These are phyloP conservation scores for Mycena sanguinolenta DNA, from an alignment of 768 basidiomycete genomes.

Conservation along the genomic window DNA sequence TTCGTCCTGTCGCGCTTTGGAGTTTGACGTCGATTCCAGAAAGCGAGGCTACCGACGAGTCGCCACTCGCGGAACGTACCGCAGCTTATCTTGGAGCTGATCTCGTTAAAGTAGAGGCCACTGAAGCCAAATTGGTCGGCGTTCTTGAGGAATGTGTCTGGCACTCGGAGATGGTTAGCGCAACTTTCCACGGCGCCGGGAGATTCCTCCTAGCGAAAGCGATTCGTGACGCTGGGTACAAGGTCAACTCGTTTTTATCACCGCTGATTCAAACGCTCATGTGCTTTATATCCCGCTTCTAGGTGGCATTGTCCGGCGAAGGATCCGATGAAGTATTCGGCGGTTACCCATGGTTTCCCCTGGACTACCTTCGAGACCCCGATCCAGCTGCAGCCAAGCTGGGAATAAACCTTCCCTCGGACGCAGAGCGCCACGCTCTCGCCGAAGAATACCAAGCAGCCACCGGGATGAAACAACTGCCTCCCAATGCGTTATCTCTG, in stretches of 20 bases:
- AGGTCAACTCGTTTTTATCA: constrained; percentile 9
- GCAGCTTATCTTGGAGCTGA: constrained; percentile 30
- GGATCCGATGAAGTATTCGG: too few relatives aligned
- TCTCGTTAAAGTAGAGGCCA: constrained; percentile 21
- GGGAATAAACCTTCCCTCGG: constrained; percentile 21
- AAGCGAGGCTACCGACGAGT: too few relatives aligned
- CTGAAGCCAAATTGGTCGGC: constrained; percentile 22
- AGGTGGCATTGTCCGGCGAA: constrained; percentile 10
- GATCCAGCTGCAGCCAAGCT: too few relatives aligned
- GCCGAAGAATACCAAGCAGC: not conserved
- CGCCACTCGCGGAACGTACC: too few relatives aligned
- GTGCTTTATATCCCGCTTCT: too few relatives aligned
- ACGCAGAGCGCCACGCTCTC: constrained; percentile 11
- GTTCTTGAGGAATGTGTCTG: constrained; percentile 32
- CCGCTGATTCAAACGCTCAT: not conserved
- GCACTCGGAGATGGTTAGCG: constrained; percentile 29
- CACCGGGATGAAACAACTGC: not conserved
- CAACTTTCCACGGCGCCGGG: constrained; percentile 34
- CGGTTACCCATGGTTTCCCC: too few relatives aligned
- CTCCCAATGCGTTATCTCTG: not conserved
- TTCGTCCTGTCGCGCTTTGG: too few relatives aligned
- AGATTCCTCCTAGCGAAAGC: constrained; percentile 32
- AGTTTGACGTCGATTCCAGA: too few relatives aligned
- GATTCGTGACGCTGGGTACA: constrained; percentile 30
- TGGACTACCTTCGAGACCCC: too few relatives aligned